Percentiles rank a stretch among this genome's conserved stretches.
These are phyloP conservation scores for Lasiodiplodia citricola DNA, from an alignment of 2,329 filamentous ascomycete species.

Conservation along the genomic window DNA sequence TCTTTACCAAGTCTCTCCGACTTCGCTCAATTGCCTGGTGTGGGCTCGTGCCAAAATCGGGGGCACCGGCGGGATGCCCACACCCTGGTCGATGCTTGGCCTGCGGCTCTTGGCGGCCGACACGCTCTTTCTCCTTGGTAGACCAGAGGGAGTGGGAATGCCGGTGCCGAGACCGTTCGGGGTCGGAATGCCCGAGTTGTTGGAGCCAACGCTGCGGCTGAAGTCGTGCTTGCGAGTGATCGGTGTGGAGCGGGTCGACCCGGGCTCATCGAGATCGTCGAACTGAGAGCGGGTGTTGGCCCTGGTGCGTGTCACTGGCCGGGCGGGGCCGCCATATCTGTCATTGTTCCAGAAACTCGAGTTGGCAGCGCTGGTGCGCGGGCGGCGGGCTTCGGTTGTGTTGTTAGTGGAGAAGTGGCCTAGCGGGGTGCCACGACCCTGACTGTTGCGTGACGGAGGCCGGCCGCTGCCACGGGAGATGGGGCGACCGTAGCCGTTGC, in stretches of 20 bases:
- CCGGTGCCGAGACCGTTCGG: constrained; percentile 51
- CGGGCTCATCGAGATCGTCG: constrained; percentile 18
- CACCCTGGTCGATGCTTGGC: constrained; percentile 40
- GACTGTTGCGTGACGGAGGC: constrained; percentile 15
- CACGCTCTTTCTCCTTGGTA: constrained; percentile 58
- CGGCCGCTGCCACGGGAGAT: constrained; percentile 14
- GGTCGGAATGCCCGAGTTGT: constrained; percentile 44
- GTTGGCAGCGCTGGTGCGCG: constrained; percentile 39
- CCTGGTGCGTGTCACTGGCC: constrained; percentile 14
- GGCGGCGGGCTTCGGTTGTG: constrained; percentile 32
- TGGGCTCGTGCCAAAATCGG: constrained; percentile 3
- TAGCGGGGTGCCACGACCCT: constrained; percentile 8
- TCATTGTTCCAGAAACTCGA: constrained; percentile 10
- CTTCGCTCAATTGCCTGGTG: constrained; percentile 56
- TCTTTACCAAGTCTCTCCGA: constrained; percentile 63
- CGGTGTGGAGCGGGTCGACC: constrained; percentile 34
- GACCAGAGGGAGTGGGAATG: constrained; percentile 53
- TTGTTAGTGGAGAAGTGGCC: constrained; percentile 14
- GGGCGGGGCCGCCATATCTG: constrained; percentile 12
- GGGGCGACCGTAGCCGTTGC: constrained; percentile 16
- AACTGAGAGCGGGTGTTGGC: constrained; percentile 21
- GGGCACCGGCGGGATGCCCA: constrained; percentile 1
- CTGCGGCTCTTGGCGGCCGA: constrained; percentile 42
- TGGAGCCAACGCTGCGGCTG: constrained; percentile 57
- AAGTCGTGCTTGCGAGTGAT: constrained; percentile 42